These are phyloP conservation scores for Aspergillus arachidicola DNA, from an alignment of 2,329 filamentous ascomycete genomes.

Conservation along the genomic window DNA sequence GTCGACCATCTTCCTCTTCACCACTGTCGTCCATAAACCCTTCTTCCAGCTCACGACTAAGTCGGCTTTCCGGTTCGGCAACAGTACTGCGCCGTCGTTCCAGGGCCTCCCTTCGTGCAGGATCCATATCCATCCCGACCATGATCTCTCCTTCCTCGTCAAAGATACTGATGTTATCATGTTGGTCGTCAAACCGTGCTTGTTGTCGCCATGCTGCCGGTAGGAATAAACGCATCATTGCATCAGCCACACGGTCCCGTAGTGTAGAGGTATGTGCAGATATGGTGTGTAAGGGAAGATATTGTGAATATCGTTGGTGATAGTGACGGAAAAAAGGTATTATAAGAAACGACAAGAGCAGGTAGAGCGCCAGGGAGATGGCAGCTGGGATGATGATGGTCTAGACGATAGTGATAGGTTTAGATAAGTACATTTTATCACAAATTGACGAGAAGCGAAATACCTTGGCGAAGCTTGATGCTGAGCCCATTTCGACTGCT, in stretches of 20 bases:
- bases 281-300: conserved; percentile 66
- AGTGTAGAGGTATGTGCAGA: conserved; percentile 57
- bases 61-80: conserved; percentile 51
- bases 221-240: conserved; percentile 47
- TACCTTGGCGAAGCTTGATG: conserved; percentile 35
- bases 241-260: conserved; percentile 48
- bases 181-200: conserved; percentile 38
- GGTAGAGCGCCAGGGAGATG: conserved; percentile 70
- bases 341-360: conserved; percentile 65
- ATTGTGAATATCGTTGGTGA: conserved; percentile 71
- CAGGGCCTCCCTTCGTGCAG: conserved; percentile 46
- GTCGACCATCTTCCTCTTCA: conserved; percentile 51
- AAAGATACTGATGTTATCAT: conserved; percentile 61
- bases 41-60: conserved; percentile 79
- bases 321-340: conserved; percentile 71
- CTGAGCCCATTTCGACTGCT: conserved; percentile 31
- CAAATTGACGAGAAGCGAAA: not conserved
- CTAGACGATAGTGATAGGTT: conserved; percentile 44
- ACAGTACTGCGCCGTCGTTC: conserved; percentile 47
- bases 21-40: conserved; percentile 75
- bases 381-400: conserved; percentile 70
- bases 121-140: conserved; percentile 57
- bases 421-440: not conserved
- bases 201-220: conserved; percentile 53
- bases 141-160: conserved; percentile 67